Percentiles rank a stretch among this genome's conserved stretches.
Evolutionary conservation across 176 grass and related monocot genomes (phyloP).

Genomic region (Hordeum marinum): DNA sequence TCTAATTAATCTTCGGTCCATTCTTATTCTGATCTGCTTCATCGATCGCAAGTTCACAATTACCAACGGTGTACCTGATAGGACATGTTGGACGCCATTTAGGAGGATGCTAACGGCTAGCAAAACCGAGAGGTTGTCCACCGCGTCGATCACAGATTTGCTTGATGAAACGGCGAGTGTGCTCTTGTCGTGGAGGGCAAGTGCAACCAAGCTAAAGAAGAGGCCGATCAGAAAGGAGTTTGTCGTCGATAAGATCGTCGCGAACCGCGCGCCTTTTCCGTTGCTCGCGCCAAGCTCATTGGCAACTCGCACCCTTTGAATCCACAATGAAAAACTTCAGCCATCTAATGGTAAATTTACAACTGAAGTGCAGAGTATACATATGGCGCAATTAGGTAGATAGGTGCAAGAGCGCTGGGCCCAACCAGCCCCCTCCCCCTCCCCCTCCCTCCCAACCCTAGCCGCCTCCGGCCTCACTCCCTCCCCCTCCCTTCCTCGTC

Average conservation of each 20-base stretch:
- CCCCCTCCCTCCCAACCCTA: no score
- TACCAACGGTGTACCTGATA: slow-evolving; percentile 20
- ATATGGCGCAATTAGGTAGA: not conserved
- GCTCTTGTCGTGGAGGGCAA: slow-evolving; percentile 26
- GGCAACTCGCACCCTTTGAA: no score
- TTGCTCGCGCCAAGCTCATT: no score
- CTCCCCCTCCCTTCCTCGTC: no score
- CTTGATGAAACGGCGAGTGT: slow-evolving; percentile 14
- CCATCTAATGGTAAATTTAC: no score
- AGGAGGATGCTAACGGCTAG: slow-evolving; percentile 34
- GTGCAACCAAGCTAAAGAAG: slow-evolving; percentile 4
- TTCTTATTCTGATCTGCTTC: not conserved
- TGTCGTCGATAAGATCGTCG: slow-evolving; percentile 16
- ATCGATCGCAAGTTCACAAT: not conserved
- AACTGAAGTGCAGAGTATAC: no score
- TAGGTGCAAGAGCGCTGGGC: no score
- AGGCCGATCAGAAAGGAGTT: slow-evolving; percentile 30
- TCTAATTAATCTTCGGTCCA: not conserved
- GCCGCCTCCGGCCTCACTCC: no score
- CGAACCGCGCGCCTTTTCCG: slow-evolving; percentile 28
- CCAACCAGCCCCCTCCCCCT: no score
- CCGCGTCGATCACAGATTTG: not conserved
- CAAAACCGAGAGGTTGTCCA: slow-evolving; percentile 28
- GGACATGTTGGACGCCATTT: slow-evolving; percentile 45
- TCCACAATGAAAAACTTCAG: no score